Evolutionary conservation across 2,329 filamentous ascomycete species (phyloP), one percentile per base, ranked within the genome.

Genomic region (Myriosclerotinia curreyana): DNA sequence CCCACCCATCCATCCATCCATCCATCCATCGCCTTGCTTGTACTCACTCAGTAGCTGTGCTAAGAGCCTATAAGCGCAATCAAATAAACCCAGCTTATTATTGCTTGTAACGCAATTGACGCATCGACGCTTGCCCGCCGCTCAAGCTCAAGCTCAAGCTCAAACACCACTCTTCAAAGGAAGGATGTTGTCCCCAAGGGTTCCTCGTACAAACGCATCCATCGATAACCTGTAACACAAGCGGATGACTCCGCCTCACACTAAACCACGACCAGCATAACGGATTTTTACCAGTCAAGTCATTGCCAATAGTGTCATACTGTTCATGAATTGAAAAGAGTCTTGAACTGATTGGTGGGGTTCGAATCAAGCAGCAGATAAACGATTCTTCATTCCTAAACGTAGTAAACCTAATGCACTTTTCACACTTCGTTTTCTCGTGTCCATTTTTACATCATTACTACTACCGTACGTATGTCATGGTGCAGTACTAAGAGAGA

Each of bases 401-500:
- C 38, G 34, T 38, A 17, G 52, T 14, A 48, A 49, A n/a, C 22
- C 40, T 59, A 22, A 34, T 63, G 53, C 31, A 12, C n/a, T 48
- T 48, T 36, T 46, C 46, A 52, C 36, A 52, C 38, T 56, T 25
- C 22, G 28, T 42, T 63, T 66, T 66, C 67, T 67, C 68, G 67
- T 68, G 64, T 68, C 68, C 68, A 68, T 65, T 67, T 67, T 69
- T 67, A 55, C 51, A 66, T 65, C 61, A 61, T 40, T 46, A 11
- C 50, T 42, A n/a, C n/a, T n/a, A n/a, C n/a, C n/a, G n/a, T n/a
- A n/a, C n/a, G n/a, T n/a, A 22, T 34, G 36, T 40, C 46, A 55
- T 51, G 38, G 40, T 25, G 46, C 56, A 17, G 49, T 22, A 31
- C 28, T 60, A n/a, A 40, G 28, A 31, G 17, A 49, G 25, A n/a